Conservation (phyloP, 805 yeast species). For the Yarrowia hollandica region DNA sequence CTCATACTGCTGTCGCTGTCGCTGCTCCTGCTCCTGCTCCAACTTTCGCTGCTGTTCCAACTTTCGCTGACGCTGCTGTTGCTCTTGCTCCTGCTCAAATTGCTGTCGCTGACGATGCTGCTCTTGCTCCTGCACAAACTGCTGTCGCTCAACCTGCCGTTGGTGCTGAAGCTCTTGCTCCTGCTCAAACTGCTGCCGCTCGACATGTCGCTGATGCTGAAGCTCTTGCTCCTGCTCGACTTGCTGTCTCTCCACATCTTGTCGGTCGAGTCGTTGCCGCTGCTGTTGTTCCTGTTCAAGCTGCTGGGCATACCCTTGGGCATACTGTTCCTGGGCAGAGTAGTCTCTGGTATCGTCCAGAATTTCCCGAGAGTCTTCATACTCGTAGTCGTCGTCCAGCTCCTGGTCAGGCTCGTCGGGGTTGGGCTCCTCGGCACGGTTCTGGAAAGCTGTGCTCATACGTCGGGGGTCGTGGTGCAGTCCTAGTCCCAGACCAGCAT, state of each 20-base stretch:
- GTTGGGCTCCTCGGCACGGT: slow-evolving; percentile 21
- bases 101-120: slow-evolving; percentile 18
- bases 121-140: slow-evolving; percentile 2
- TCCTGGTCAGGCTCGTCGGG: slow-evolving; percentile 27
- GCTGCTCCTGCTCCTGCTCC: slow-evolving; percentile 27
- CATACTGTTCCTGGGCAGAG: slow-evolving; percentile 4
- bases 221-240: slow-evolving; percentile 8
- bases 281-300: slow-evolving; percentile 19
- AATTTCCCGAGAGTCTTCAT: slow-evolving; percentile 12
- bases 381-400: slow-evolving; percentile 23
- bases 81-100: slow-evolving; percentile 13
- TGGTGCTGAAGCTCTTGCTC: slow-evolving; percentile 15
- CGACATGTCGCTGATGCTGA: slow-evolving; percentile 17
- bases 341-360: not conserved
- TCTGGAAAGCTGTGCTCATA: slow-evolving; percentile 4
- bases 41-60: not conserved
- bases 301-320: slow-evolving; percentile 31
- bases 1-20: not conserved
- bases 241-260: slow-evolving; percentile 7
- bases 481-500: not conserved
- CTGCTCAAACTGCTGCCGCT: slow-evolving; percentile 10
- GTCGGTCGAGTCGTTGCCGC: slow-evolving; percentile 2
- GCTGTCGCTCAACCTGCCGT: slow-evolving; percentile 9
- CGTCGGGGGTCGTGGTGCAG: slow-evolving; percentile 9
- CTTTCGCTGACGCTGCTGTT: slow-evolving; percentile 1